Base-by-base conservation (phyloP, 164 flowering plant genomes). In the Magnolia sinica region DNA sequence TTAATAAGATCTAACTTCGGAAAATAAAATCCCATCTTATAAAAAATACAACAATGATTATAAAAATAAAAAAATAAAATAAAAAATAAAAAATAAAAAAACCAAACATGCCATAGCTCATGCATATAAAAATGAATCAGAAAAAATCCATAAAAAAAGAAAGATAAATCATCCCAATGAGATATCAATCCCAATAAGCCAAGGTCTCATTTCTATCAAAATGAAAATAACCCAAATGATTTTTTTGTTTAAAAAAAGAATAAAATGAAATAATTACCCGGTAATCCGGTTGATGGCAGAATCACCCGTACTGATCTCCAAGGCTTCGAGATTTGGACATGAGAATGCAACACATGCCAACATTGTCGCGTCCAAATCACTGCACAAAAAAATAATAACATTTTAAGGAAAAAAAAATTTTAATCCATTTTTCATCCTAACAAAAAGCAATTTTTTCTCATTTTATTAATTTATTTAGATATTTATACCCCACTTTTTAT, bases 291-390 rank as follows among this genome's bases (percentile, higher is more conserved):
- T 96, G 72, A 81, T 77, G 0, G 96, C 89, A 50, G 83, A 50
- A 11, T 81, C 89, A 50, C 87, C 88, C 18, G 79, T 85, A 23
- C 81, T 50, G 77, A 94, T 89, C 87, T 94, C 98, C 92, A 96
- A 37, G 16, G 77, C 73, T 73, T 93, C 91, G 82, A 96, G 82
- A 83, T 87, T 91, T 51, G 98, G 98, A 79, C 99, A 96, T 10
- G 98, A 89, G 76, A 94, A 96, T 3, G 99, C 98, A 82, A 96
- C 88, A 83, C 97, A 96, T 22, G 98, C 99, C 80, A 96, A 73
- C 87, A 91, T 87, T 16, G 98, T 96, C 8, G 99, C 88, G 87
- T 96, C 98, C 19, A 93, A 75, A 81, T 92, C 95, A 88, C 98
- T 96, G 89, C 87, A 84, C 75, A 63, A 77, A n/a, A 31, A 23